Base-by-base conservation (phyloP, 2,329 filamentous ascomycete species). In the Knoxdaviesia capensis region DNA sequence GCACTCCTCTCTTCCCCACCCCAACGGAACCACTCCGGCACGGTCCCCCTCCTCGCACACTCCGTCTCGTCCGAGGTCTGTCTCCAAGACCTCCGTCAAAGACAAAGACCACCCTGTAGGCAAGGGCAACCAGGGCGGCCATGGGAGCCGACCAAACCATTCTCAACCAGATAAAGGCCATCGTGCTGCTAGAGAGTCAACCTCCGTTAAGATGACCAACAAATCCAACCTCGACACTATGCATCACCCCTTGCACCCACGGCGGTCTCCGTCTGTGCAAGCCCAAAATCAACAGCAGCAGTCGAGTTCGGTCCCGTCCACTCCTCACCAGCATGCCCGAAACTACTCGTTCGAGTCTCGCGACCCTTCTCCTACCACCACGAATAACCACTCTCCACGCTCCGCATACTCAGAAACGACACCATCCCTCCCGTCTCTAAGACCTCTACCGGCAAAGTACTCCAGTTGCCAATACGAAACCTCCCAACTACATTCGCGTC, bases 381-480 rank as follows among this genome's bases (percentile, higher is more conserved):
- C 74, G 40, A 76, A 74, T 48, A 84, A 77, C 57, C 83, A 87
- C 50, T 94, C 88, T 9, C 90, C 88, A 35, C 78, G 82, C 45
- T 94, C 88, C 4, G 83, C 82, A 11, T 87, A 88, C 52, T 93
- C 86, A 39, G 88, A 94, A 59, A 82, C 84, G 29, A 87, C 84
- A 53, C 76, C 80, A 48, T 69, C 74, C 32, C 64, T 85, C 46
- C 74, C 80, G 2, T 77, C 80, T 6, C 61, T 82, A 46, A 71
- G 76, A 46, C 74, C 76, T 46, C 66, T 77, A 20, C 74, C 75
- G 29, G 68, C 69, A 7, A 65, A 65, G 31, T 56, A 64, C 48
- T 65, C 71, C 45, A 69, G 74, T 52, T 98, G 90, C 64, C 83
- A 80, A 54, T 94, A 82, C 60, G 90, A 98, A 64, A 92, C 84